Conservation (phyloP, 139 green algal species). For the Klebsormidium nitens region DNA sequence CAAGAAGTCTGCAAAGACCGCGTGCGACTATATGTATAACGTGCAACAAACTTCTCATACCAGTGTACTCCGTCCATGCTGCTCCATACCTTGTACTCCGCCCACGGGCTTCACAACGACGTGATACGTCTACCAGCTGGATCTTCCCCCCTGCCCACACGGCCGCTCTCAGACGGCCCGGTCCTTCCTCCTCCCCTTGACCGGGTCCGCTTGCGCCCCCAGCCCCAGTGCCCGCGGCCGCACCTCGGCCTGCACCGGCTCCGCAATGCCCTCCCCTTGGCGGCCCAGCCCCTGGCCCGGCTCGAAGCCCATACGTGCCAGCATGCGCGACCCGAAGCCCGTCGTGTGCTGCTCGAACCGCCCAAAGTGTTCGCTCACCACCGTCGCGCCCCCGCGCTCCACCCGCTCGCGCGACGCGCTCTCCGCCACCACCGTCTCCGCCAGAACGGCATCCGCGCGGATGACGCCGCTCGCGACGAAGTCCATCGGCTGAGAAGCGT, state of each 20-base stretch:
- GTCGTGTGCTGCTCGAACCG: slow-evolving; percentile 67
- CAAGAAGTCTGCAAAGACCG: no score
- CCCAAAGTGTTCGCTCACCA: slow-evolving; percentile 41
- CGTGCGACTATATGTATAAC: no score
- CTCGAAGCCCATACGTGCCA: slow-evolving; percentile 63
- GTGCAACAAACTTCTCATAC: no score
- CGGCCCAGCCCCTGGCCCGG: slow-evolving; percentile 55
- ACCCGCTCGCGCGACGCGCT: background rate
- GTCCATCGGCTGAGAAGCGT: background rate
- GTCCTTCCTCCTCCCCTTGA: no score
- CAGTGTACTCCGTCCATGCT: no score
- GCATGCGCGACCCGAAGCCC: slow-evolving; percentile 60
- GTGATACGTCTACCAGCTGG: no score
- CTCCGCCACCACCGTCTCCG: background rate
- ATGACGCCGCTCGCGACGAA: background rate
- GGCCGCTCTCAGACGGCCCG: no score
- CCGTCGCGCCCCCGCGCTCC: background rate
- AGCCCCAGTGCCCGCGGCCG: slow-evolving; percentile 53
- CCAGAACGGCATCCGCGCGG: background rate
- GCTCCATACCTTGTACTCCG: no score
- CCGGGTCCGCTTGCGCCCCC: no score
- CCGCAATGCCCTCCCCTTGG: slow-evolving; percentile 42
- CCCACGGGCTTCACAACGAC: no score
- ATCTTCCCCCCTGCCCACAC: no score
- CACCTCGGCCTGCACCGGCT: slow-evolving; percentile 51